These are phyloP conservation scores for Fusarium austroafricanum DNA, from an alignment of 2,329 filamentous ascomycete species.

Conservation along the genomic window DNA sequence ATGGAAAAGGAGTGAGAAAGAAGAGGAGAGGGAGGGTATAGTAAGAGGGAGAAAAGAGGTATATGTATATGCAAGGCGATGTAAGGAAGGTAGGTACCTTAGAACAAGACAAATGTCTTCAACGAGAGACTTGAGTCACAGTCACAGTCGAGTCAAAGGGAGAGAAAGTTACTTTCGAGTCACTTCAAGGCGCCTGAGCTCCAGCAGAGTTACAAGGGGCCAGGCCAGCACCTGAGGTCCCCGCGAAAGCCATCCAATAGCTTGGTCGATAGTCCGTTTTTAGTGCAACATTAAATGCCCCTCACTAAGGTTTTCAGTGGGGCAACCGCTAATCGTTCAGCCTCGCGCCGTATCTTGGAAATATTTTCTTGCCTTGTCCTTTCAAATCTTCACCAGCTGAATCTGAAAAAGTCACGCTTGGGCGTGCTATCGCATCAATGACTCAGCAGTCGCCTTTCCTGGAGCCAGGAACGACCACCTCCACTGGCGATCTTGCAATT, in stretches of 20 bases:
- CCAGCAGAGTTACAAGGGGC: slow-evolving; percentile 21
- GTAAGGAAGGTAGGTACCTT: slow-evolving; percentile 5
- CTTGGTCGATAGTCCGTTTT: slow-evolving; percentile 26
- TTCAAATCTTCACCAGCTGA: slow-evolving; percentile 5
- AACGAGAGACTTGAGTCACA: slow-evolving; percentile 25
- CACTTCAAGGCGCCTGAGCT: slow-evolving; percentile 22
- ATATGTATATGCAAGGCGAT: slow-evolving; percentile 20
- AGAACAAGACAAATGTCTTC: slow-evolving; percentile 35
- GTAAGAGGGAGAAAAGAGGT: slow-evolving; percentile 24
- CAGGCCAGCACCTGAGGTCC: not conserved
- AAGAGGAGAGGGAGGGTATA: slow-evolving; percentile 27
- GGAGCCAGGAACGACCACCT: slow-evolving; percentile 71
- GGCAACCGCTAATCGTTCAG: slow-evolving; percentile 30
- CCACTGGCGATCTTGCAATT: slow-evolving; percentile 77
- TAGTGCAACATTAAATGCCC: slow-evolving; percentile 27
- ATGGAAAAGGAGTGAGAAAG: slow-evolving; percentile 19
- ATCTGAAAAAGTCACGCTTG: slow-evolving; percentile 1
- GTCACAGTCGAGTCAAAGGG: slow-evolving; percentile 39
- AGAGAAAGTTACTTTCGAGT: slow-evolving; percentile 36
- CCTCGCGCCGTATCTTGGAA: slow-evolving; percentile 32
- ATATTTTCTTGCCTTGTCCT: slow-evolving; percentile 37
- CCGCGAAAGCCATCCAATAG: slow-evolving; percentile 27
- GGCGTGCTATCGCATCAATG: slow-evolving; percentile 48
- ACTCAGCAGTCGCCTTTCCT: slow-evolving; percentile 79
- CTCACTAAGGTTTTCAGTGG: slow-evolving; percentile 38